phyloP scores from a whole-genome alignment of 441 rosid species.

The Jatropha podagrica region DNA sequence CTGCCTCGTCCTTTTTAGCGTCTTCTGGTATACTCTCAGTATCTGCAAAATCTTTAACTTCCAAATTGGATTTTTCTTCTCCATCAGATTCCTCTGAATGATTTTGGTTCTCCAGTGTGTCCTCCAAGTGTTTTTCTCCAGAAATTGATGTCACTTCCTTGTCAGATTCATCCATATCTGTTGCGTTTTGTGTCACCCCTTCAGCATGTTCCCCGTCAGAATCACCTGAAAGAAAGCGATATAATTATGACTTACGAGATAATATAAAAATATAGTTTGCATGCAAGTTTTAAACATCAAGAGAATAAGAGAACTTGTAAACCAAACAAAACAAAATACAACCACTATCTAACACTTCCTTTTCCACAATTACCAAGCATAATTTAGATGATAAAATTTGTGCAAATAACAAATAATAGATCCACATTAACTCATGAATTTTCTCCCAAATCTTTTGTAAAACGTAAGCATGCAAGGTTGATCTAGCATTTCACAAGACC shows the following conservation, averaged over 20 bases:
- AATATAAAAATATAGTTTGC: background rate
- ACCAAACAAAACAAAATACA: background rate
- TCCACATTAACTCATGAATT: background rate
- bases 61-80: conserved; percentile 46
- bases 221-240: conserved; percentile 33
- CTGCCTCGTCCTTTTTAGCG: conserved; percentile 32
- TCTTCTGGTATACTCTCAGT: conserved; percentile 33
- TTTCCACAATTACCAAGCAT: background rate
- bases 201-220: conserved; percentile 40
- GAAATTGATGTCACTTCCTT: conserved; percentile 45
- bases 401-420: background rate
- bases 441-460: background rate
- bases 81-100: conserved; percentile 44
- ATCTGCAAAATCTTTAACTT: conserved; percentile 38
- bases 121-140: conserved; percentile 37
- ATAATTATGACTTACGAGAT: background rate
- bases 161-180: conserved; percentile 43
- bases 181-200: conserved; percentile 31
- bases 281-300: background rate
- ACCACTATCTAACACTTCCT: no score
- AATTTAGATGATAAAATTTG: background rate
- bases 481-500: background rate
- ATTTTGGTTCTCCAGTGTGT: conserved; percentile 34
- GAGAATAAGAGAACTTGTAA: background rate
- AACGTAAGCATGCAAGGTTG: background rate